Conservation (phyloP, 2,329 filamentous ascomycete species). For the Mollisia scopiformis region DNA sequence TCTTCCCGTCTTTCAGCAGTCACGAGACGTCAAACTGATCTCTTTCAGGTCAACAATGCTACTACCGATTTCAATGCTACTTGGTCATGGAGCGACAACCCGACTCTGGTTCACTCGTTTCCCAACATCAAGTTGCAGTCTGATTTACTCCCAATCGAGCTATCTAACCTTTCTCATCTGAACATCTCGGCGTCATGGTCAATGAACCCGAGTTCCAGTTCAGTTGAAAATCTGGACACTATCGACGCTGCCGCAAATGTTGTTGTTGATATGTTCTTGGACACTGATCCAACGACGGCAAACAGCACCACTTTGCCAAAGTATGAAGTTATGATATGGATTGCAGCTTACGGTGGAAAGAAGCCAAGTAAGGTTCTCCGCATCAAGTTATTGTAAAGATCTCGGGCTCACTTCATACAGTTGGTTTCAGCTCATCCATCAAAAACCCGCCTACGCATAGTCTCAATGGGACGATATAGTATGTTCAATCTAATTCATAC, state of each 20-base stretch:
- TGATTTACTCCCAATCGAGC: neutral
- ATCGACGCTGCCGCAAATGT: slow-evolving; percentile 51
- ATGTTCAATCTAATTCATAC: neutral
- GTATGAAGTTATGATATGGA: slow-evolving; percentile 62
- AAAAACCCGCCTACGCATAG: slow-evolving; percentile 1
- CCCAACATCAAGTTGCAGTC: slow-evolving; percentile 18
- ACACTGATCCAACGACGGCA: slow-evolving; percentile 45
- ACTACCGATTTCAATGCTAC: slow-evolving; percentile 11
- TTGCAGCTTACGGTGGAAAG: slow-evolving; percentile 49
- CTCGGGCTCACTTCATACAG: neutral
- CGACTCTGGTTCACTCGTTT: slow-evolving; percentile 12
- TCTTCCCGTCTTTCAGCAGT: neutral
- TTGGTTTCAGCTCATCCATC: slow-evolving; percentile 39
- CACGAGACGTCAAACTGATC: neutral
- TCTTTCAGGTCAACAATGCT: slow-evolving; percentile 4
- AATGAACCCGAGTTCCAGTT: slow-evolving; percentile 37
- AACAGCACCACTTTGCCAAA: slow-evolving; percentile 40
- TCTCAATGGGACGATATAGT: slow-evolving; percentile 14
- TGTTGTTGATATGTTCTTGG: slow-evolving; percentile 61
- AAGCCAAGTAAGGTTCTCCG: slow-evolving; percentile 39
- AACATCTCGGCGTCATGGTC: slow-evolving; percentile 10
- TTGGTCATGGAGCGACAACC: slow-evolving; percentile 18
- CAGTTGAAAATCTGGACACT: neutral
- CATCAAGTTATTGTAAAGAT: neutral
- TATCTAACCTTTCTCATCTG: slow-evolving; percentile 4